Percentiles rank a stretch among this genome's conserved stretches.
Conservation (phyloP, 1,139 yeast species). For the Meyerozyma elateridarum region DNA sequence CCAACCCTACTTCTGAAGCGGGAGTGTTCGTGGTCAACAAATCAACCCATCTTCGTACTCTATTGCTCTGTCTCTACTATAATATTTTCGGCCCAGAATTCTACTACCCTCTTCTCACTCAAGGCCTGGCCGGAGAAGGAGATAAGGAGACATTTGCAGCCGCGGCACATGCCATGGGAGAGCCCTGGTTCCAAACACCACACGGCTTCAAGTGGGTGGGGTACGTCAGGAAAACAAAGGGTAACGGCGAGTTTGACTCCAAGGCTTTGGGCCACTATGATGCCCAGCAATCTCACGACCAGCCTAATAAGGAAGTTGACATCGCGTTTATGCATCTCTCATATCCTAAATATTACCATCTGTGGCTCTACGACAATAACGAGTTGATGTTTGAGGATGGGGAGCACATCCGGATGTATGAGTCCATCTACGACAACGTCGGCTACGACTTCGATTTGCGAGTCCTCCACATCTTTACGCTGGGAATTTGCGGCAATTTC, state of each 20-base stretch:
- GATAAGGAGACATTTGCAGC: slow-evolving; percentile 68
- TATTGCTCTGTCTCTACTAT: slow-evolving; percentile 52
- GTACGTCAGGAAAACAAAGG: slow-evolving; percentile 32
- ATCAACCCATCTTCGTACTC: slow-evolving; percentile 43
- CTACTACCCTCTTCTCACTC: slow-evolving; percentile 58
- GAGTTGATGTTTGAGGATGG: slow-evolving; percentile 20
- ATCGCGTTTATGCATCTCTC: slow-evolving; percentile 55
- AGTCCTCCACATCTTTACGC: slow-evolving; percentile 26
- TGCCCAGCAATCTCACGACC: slow-evolving; percentile 31
- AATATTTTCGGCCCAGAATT: slow-evolving; percentile 56
- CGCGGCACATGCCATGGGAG: slow-evolving; percentile 49
- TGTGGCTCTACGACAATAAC: slow-evolving; percentile 41
- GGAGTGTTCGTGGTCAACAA: slow-evolving; percentile 60
- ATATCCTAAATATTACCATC: slow-evolving; percentile 60
- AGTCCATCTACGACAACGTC: slow-evolving; percentile 33
- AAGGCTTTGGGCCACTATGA: slow-evolving; percentile 62
- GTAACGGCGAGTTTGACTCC: slow-evolving; percentile 37
- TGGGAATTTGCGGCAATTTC: slow-evolving; percentile 19
- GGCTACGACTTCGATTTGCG: slow-evolving; percentile 53
- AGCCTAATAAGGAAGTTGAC: slow-evolving; percentile 19
- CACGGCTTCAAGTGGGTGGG: slow-evolving; percentile 52
- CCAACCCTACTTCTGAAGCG: slow-evolving; percentile 61
- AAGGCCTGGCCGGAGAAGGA: slow-evolving; percentile 70
- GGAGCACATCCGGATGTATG: slow-evolving; percentile 45
- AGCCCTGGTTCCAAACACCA: slow-evolving; percentile 51